phyloP scores from a whole-genome alignment of 495 filamentous ascomycete species.

The Penicillium soppii region DNA sequence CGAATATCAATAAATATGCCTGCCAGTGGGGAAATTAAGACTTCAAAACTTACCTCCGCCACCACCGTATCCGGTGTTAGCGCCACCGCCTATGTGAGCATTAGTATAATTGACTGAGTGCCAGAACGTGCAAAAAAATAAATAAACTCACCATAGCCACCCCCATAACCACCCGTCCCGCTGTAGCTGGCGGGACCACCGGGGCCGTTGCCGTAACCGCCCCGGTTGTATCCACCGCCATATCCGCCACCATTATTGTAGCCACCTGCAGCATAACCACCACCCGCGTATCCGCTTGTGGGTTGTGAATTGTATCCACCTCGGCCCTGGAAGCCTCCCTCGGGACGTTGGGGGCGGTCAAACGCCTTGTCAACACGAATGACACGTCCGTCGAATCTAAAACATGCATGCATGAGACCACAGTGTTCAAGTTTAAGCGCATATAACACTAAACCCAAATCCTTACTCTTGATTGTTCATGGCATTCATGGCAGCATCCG shows the following conservation, averaged over 20 bases:
- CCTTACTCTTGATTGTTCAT: conserved; percentile 97
- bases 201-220: conserved; percentile 16
- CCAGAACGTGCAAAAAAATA: not conserved
- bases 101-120: not conserved
- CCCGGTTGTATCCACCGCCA: conserved; percentile 30
- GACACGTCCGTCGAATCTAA: conserved; percentile 89
- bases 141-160: conserved; percentile 28
- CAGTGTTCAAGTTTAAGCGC: not conserved
- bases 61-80: conserved; percentile 33
- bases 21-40: not conserved
- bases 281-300: conserved; percentile 32
- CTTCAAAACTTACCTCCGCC: conserved; percentile 41
- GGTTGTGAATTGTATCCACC: conserved; percentile 43
- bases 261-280: conserved; percentile 36
- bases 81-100: conserved; percentile 22
- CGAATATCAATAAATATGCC: not conserved
- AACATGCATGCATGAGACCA: not conserved
- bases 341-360: conserved; percentile 55
- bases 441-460: not conserved
- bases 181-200: conserved; percentile 9
- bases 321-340: conserved; percentile 46
- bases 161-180: conserved; percentile 18
- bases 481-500: conserved; percentile 70
- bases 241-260: conserved; percentile 23
- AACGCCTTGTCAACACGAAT: conserved; percentile 97